phyloP scores from a whole-genome alignment of 1,284 basidiomycete species.

The Ceratorhiza oryzae-sativae region DNA sequence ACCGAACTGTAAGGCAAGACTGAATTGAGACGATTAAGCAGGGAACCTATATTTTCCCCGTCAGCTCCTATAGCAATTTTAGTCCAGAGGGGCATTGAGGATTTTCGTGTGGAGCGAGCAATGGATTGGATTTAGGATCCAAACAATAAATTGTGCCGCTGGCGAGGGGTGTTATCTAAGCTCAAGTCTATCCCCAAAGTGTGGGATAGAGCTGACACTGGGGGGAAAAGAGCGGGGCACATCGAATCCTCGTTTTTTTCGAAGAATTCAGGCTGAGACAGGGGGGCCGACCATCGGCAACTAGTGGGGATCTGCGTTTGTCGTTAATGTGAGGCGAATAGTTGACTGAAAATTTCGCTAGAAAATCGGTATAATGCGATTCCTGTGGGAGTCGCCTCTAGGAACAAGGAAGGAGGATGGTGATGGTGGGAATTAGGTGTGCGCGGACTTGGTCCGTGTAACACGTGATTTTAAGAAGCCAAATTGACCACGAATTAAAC shows the following conservation, averaged over 20 bases:
- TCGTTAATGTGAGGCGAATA: neutral
- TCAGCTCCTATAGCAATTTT: neutral
- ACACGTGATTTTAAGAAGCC: conserved; percentile 11
- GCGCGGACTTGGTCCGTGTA: neutral
- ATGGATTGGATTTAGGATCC: neutral
- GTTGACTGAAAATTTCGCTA: neutral
- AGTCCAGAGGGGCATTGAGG: neutral
- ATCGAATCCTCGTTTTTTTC: neutral
- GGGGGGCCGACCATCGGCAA: neutral
- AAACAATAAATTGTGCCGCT: neutral
- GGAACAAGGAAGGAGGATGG: neutral
- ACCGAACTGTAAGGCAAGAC: neutral
- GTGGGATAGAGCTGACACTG: neutral
- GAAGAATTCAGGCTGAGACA: neutral
- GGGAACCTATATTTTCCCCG: neutral
- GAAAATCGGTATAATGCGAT: neutral
- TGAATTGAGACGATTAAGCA: neutral
- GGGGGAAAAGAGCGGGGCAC: too few species aligned
- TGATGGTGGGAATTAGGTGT: neutral
- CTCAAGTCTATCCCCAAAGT: neutral
- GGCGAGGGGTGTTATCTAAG: neutral
- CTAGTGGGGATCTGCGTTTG: neutral
- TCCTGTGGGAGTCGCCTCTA: neutral
- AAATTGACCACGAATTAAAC: conserved; percentile 37
- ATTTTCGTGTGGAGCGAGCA: too few species aligned